A percentile compares a stretch with the other conserved stretches of the same genome.
Evolutionary conservation across 805 yeast species (phyloP).

Genomic region (Ogataea ramenticola): DNA sequence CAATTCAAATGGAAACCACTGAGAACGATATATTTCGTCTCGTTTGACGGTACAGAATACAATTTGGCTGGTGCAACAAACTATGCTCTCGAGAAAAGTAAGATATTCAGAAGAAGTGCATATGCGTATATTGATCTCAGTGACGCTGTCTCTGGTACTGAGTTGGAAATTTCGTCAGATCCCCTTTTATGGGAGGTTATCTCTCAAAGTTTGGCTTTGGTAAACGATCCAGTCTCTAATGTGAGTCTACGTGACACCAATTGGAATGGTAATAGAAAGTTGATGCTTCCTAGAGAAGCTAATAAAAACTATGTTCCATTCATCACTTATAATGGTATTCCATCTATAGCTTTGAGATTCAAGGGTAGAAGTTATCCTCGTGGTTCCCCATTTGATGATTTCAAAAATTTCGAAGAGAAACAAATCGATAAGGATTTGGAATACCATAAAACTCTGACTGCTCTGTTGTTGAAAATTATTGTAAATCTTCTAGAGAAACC

Average conservation of each 20-base stretch:
- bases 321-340: slow-evolving; percentile 55
- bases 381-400: slow-evolving; percentile 56
- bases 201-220: slow-evolving; percentile 29
- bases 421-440: slow-evolving; percentile 50
- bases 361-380: slow-evolving; percentile 35
- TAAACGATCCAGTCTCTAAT: slow-evolving; percentile 19
- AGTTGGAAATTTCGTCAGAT: slow-evolving; percentile 42
- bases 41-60: slow-evolving; percentile 77
- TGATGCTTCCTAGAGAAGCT: slow-evolving; percentile 16
- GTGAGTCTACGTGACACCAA: slow-evolving; percentile 12
- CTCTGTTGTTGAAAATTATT: slow-evolving; percentile 43
- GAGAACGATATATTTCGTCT: slow-evolving; percentile 72
- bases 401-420: slow-evolving; percentile 41
- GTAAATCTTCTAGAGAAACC: slow-evolving; percentile 71
- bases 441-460: slow-evolving; percentile 48
- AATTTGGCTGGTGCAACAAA: slow-evolving; percentile 83
- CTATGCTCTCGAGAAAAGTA: slow-evolving; percentile 54
- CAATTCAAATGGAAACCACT: slow-evolving; percentile 75
- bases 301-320: slow-evolving; percentile 68
- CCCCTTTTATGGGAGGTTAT: slow-evolving; percentile 54
- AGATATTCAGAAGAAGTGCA: slow-evolving; percentile 50
- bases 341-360: slow-evolving; percentile 56
- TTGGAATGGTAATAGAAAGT: slow-evolving; percentile 6
- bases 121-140: slow-evolving; percentile 69
- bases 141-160: slow-evolving; percentile 49